These are phyloP conservation scores for Iris macrosiphon DNA, from an alignment of 106 monocot genomes.

Conservation along the genomic window DNA sequence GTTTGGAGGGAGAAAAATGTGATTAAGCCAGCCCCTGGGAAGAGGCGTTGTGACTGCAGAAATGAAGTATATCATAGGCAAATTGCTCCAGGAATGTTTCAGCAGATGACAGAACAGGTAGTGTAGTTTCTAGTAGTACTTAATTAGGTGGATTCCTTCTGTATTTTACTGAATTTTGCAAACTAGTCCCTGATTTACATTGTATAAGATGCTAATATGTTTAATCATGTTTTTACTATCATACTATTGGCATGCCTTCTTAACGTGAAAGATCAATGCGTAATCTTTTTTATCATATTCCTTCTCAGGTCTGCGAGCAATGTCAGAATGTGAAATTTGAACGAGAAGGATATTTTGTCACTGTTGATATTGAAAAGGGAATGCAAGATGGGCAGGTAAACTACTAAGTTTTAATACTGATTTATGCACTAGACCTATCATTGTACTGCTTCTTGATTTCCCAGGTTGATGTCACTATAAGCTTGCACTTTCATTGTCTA, in stretches of 20 bases:
- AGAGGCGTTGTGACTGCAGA: slow-evolving; percentile 94
- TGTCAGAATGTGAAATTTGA: slow-evolving; percentile 87
- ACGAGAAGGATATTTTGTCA: slow-evolving; percentile 75
- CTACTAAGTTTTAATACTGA: background rate
- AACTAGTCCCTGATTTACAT: background rate
- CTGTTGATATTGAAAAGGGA: slow-evolving; percentile 72
- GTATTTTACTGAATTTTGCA: background rate
- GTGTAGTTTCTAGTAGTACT: background rate
- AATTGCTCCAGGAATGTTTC: slow-evolving; percentile 99
- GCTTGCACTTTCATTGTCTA: too few species aligned
- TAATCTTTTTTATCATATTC: background rate
- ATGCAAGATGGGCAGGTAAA: slow-evolving; percentile 17
- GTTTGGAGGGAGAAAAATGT: slow-evolving; percentile 99
- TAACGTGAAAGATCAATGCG: too few species aligned
- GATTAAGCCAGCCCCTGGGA: slow-evolving; percentile 92
- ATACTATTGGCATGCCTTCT: background rate
- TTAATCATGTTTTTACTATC: too few species aligned
- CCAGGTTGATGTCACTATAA: too few species aligned
- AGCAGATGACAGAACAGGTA: slow-evolving; percentile 99
- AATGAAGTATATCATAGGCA: slow-evolving; percentile 95
- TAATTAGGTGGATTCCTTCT: background rate
- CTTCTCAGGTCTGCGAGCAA: slow-evolving; percentile 75
- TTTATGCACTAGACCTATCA: background rate
- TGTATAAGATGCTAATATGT: too few species aligned
- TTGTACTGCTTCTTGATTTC: background rate